A percentile compares a stretch with the other conserved stretches of the same genome.
phyloP scores from a whole-genome alignment of 2,329 filamentous ascomycete species.

The Chrysoporthe deuterocubensis region DNA sequence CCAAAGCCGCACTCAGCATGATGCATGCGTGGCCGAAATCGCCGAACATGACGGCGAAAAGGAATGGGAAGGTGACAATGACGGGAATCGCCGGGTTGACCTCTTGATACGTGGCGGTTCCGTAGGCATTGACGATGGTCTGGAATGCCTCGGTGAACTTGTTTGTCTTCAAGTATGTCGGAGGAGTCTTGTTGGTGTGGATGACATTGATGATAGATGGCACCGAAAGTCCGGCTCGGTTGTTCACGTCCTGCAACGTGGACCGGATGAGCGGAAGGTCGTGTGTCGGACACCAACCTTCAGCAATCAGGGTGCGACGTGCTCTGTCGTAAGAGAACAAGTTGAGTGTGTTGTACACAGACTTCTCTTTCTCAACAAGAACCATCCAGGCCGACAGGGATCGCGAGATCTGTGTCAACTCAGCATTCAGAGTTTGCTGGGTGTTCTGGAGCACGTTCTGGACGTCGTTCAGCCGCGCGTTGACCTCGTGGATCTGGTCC shows the following conservation, averaged over 20 bases:
- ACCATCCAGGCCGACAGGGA: constrained; percentile 97
- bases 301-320: constrained; percentile 93
- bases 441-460: constrained; percentile 93
- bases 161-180: constrained; percentile 97
- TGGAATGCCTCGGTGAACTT: constrained; percentile 98
- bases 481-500: constrained; percentile 97
- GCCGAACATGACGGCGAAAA: constrained; percentile 99
- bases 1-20: constrained; percentile 80
- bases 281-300: constrained; percentile 96
- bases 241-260: constrained; percentile 94
- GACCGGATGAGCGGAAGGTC: constrained; percentile 87
- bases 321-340: constrained; percentile 96
- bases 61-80: constrained; percentile 97
- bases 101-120: constrained; percentile 95
- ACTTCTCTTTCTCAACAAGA: constrained; percentile 97
- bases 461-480: constrained; percentile 87
- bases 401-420: constrained; percentile 90
- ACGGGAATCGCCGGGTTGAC: constrained; percentile 95
- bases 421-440: constrained; percentile 88
- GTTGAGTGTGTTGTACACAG: constrained; percentile 93
- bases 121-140: constrained; percentile 98
- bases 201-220: constrained; percentile 99
- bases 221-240: constrained; percentile 92
- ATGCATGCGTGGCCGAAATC: constrained; percentile 93
- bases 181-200: constrained; percentile 93